Conservation (phyloP, 768 basidiomycete genomes). For the Lentinula sp. region DNA sequence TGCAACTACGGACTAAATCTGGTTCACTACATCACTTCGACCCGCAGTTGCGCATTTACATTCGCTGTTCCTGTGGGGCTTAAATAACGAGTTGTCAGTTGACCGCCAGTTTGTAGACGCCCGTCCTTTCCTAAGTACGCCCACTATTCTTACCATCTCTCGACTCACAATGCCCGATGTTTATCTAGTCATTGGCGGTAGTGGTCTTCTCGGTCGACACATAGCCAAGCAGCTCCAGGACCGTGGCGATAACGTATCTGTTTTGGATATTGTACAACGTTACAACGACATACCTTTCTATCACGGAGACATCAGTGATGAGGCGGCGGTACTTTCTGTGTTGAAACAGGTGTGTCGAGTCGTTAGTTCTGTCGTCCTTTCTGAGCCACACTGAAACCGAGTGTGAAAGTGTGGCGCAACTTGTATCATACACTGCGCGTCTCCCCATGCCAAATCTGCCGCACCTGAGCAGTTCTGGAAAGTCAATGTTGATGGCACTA, state of each 20-base stretch:
- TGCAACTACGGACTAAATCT: no score
- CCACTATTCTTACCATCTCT: no score
- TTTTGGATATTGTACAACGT: slow-evolving; percentile 68
- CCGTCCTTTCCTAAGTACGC: no score
- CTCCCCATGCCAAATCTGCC: slow-evolving; percentile 41
- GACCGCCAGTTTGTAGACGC: no score
- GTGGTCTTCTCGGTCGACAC: slow-evolving; percentile 61
- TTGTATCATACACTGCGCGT: slow-evolving; percentile 69
- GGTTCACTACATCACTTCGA: no score
- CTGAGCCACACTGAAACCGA: no score
- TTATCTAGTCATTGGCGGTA: slow-evolving; percentile 69
- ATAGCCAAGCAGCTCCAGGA: slow-evolving; percentile 57
- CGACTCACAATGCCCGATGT: background rate
- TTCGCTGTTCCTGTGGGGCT: no score
- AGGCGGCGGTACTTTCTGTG: slow-evolving; percentile 44
- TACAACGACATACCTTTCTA: slow-evolving; percentile 60
- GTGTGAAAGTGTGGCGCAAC: slow-evolving; percentile 27
- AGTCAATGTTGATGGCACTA: slow-evolving; percentile 72
- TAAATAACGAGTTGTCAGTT: no score
- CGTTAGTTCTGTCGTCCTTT: slow-evolving; percentile 30
- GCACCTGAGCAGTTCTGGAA: slow-evolving; percentile 52
- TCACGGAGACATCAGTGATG: slow-evolving; percentile 58
- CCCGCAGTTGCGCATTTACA: no score
- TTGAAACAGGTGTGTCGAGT: slow-evolving; percentile 37
- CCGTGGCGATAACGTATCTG: slow-evolving; percentile 56